These are phyloP conservation scores for Paragyromitra xinjiangensis DNA, from an alignment of 495 filamentous ascomycete species.

Conservation along the genomic window DNA sequence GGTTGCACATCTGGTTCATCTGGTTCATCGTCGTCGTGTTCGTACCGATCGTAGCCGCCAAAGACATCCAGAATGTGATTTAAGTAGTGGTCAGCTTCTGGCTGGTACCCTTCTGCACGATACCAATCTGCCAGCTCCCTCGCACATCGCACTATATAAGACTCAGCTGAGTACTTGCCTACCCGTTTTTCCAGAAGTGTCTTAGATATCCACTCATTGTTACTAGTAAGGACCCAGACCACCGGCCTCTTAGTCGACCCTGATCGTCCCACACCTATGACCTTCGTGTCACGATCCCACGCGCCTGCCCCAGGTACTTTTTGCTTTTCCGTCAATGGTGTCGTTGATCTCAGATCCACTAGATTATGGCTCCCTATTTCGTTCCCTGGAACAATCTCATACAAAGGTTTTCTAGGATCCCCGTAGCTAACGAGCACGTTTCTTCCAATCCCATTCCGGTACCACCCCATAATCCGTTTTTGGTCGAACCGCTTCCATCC, in stretches of 20 bases:
- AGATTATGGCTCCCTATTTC: background rate
- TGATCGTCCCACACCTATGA: constrained; percentile 4
- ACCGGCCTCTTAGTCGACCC: background rate
- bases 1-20: background rate
- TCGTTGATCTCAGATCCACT: background rate
- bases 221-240: constrained; percentile 15
- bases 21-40: background rate
- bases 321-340: background rate
- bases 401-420: background rate
- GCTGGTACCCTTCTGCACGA: background rate
- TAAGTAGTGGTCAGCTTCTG: constrained; percentile 1
- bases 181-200: background rate
- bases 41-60: background rate
- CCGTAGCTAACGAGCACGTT: background rate
- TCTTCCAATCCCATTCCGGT: background rate
- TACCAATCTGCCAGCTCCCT: constrained; percentile 8
- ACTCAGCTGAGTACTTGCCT: background rate
- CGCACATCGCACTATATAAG: background rate
- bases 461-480: background rate
- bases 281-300: background rate
- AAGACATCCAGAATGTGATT: background rate
- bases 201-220: background rate
- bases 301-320: background rate
- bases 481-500: background rate
- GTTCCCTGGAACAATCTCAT: background rate